Conservation (phyloP, 2,329 filamentous ascomycete genomes). For the Apiospora pterosperma region DNA sequence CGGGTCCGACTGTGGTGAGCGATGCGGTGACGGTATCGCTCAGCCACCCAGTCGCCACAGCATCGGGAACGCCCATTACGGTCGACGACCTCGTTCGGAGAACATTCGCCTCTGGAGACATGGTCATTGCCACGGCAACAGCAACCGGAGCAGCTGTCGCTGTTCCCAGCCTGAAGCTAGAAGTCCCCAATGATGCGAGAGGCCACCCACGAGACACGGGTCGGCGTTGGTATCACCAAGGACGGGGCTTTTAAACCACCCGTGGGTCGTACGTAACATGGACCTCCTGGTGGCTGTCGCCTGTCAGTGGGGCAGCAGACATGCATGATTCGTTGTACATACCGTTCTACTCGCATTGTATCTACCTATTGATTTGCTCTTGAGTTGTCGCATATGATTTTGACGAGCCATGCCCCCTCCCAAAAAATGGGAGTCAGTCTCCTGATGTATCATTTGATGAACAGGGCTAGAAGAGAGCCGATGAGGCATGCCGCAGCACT, state of each 20-base stretch:
- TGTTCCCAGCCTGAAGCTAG: neutral
- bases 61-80: constrained; percentile 3
- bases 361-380: neutral
- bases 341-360: neutral
- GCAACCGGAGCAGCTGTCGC: neutral
- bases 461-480: no score
- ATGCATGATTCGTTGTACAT: neutral
- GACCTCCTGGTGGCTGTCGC: neutral
- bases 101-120: neutral
- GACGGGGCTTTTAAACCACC: neutral
- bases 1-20: constrained; percentile 9
- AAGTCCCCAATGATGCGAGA: neutral
- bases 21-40: constrained; percentile 7
- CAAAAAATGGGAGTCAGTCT: no score
- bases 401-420: neutral
- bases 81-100: neutral
- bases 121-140: neutral
- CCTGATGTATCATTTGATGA: no score
- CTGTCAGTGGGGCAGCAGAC: neutral
- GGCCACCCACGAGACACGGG: neutral
- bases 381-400: neutral
- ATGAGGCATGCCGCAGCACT: neutral
- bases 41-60: constrained; percentile 7
- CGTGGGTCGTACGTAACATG: neutral
- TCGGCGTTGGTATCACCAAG: constrained; percentile 2